Percentiles rank a stretch among this genome's conserved stretches.
Conservation (phyloP, 257 asterid species). For the Solanum piurae region DNA sequence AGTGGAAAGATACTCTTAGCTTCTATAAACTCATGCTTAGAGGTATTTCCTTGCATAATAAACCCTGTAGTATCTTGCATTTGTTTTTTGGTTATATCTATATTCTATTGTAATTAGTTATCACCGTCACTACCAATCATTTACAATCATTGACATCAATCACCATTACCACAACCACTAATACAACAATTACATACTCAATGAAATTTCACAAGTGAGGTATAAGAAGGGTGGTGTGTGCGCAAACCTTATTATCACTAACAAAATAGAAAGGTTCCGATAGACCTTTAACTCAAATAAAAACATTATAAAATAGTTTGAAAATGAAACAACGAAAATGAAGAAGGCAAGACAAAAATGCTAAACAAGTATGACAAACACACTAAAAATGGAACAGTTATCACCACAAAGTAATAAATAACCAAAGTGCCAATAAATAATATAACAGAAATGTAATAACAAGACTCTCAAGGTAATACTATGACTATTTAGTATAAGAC, state of each 20-base stretch:
- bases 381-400: too few species aligned
- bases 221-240: not conserved
- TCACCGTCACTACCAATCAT: too few species aligned
- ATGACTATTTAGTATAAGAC: not conserved
- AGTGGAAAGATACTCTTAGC: conserved; percentile 82
- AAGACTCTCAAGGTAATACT: not conserved
- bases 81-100: not conserved
- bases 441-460: too few species aligned
- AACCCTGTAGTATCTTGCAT: not conserved
- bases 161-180: not conserved
- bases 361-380: not conserved
- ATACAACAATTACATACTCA: not conserved
- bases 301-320: not conserved
- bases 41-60: conserved; percentile 22
- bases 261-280: too few species aligned
- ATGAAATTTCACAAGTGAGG: not conserved
- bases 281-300: too few species aligned
- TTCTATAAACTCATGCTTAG: conserved; percentile 64
- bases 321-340: not conserved
- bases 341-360: not conserved
- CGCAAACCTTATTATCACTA: not conserved
- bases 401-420: too few species aligned
- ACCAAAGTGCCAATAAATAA: too few species aligned
- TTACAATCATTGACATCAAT: not conserved
- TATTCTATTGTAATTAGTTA: too few species aligned